Percentiles rank a stretch among this genome's conserved stretches.
Conservation (phyloP, 192 early-diverging fungal genomes). For the Podila epigama region DNA sequence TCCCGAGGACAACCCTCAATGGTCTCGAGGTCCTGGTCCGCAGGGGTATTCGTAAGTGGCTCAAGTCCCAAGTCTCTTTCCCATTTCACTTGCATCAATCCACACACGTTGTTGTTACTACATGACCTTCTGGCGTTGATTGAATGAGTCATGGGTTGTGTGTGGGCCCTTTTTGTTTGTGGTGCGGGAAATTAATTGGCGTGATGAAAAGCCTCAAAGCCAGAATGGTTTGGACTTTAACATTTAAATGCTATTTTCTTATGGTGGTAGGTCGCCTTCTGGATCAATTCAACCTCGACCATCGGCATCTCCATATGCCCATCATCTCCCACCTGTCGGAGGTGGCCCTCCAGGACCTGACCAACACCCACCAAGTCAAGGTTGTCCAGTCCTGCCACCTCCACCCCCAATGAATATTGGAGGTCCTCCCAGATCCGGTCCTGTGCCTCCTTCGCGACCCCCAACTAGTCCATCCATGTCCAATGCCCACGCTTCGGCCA, state of each 20-base stretch:
- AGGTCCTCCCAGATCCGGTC: conserved; percentile 38
- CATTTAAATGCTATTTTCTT: no score
- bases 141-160: no score
- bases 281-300: conserved; percentile 49
- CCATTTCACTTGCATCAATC: no score
- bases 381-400: conserved; percentile 38
- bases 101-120: no score
- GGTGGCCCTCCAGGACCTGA: conserved; percentile 34
- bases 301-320: conserved; percentile 38
- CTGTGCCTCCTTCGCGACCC: conserved; percentile 42
- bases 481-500: conserved; percentile 31
- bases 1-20: conserved; percentile 45
- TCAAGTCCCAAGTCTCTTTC: neutral
- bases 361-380: conserved; percentile 23
- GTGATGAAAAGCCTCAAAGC: neutral
- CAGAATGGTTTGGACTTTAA: no score
- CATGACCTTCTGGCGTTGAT: no score
- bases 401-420: conserved; percentile 43
- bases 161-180: no score
- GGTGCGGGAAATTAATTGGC: neutral
- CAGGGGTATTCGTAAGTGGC: conserved; percentile 50
- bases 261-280: conserved; percentile 46
- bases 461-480: conserved; percentile 34
- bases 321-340: conserved; percentile 50
- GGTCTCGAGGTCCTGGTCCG: conserved; percentile 39